Evolutionary conservation across 1,284 basidiomycete genomes (phyloP).

Genomic region (Ustilago hordei): DNA sequence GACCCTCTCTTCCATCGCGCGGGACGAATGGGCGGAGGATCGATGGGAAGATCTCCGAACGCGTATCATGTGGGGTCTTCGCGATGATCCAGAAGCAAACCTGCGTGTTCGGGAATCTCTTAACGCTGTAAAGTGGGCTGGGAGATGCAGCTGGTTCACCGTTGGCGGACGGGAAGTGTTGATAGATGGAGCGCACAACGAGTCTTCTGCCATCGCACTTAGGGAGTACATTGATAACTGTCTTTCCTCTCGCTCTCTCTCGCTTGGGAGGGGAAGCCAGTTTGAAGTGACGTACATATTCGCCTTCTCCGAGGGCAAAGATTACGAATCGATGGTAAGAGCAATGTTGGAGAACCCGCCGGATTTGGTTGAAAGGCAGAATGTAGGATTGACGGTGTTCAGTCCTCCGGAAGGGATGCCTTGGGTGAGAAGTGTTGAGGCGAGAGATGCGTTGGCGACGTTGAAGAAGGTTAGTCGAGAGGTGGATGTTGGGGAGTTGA

Average conservation of each 20-base stretch:
- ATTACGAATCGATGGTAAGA: slow-evolving; percentile 53
- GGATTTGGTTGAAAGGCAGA: slow-evolving; percentile 33
- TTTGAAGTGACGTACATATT: slow-evolving; percentile 59
- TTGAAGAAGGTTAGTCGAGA: slow-evolving; percentile 8
- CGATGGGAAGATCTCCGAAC: slow-evolving; percentile 57
- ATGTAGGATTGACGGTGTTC: slow-evolving; percentile 59
- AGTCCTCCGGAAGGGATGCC: slow-evolving; percentile 68
- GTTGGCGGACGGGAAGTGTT: slow-evolving; percentile 70
- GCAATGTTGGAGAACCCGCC: slow-evolving; percentile 32
- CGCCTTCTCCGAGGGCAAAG: slow-evolving; percentile 64
- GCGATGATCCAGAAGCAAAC: slow-evolving; percentile 41
- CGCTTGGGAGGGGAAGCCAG: slow-evolving; percentile 9
- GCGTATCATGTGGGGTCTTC: slow-evolving; percentile 58
- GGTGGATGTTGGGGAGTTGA: slow-evolving; percentile 29
- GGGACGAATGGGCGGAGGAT: slow-evolving; percentile 57
- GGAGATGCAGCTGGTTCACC: slow-evolving; percentile 80
- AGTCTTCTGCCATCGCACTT: slow-evolving; percentile 81
- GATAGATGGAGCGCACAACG: slow-evolving; percentile 95
- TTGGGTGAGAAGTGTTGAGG: slow-evolving; percentile 55
- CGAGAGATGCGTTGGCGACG: slow-evolving; percentile 18
- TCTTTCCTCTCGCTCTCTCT: slow-evolving; percentile 24
- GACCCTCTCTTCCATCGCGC: slow-evolving; percentile 62
- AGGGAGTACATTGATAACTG: slow-evolving; percentile 76
- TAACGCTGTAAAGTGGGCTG: slow-evolving; percentile 76
- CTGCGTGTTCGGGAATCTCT: slow-evolving; percentile 37